Conservation (phyloP, 148 eudicot genomes). For the Arbutus unedo region DNA sequence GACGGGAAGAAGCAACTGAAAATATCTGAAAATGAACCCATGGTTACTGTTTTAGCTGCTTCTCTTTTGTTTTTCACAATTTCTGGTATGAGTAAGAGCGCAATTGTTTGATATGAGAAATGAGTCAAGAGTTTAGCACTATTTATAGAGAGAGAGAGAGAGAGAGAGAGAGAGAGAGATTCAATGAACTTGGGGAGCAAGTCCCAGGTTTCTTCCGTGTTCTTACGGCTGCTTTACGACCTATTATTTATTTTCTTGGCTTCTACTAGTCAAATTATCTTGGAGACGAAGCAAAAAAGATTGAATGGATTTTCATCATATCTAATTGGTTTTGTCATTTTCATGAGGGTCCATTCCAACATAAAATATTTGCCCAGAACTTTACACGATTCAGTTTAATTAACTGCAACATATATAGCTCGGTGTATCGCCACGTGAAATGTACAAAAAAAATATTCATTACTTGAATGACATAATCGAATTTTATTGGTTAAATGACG, state of each 20-base stretch:
- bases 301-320: too few relatives aligned
- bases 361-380: too few relatives aligned
- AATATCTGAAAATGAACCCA: not conserved
- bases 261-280: too few relatives aligned
- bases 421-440: too few relatives aligned
- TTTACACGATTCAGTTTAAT: too few relatives aligned
- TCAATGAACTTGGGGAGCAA: slow-evolving; percentile 6
- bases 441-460: too few relatives aligned
- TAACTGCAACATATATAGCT: too few relatives aligned
- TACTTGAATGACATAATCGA: too few relatives aligned
- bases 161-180: not conserved
- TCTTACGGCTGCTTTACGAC: not conserved
- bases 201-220: not conserved
- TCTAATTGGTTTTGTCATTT: too few relatives aligned
- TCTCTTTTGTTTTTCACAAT: not conserved
- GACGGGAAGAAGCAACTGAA: not conserved
- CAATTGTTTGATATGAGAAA: not conserved
- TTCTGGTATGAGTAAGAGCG: not conserved
- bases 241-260: not conserved
- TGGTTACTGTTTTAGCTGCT: not conserved
- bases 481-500: too few relatives aligned
- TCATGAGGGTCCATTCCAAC: too few relatives aligned
- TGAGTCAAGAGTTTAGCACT: not conserved
- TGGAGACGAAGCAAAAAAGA: too few relatives aligned
- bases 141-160: not conserved